Base-by-base conservation (phyloP, 352 stramenopile species). In the Phytophthora rubi region DNA sequence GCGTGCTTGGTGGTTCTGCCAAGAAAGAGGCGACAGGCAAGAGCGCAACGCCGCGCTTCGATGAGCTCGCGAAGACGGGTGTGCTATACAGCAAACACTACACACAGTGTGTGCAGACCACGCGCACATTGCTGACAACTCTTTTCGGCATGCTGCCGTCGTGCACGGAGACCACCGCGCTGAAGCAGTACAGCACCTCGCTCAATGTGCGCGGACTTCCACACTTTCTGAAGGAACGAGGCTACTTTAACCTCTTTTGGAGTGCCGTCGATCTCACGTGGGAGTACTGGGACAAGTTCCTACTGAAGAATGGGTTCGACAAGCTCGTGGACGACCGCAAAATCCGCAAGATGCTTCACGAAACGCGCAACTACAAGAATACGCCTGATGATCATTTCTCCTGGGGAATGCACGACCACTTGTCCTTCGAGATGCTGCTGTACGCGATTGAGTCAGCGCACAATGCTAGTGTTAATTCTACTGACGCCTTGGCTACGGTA, bases 181-280 rank as follows among this genome's bases (percentile, higher is more conserved):
- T 92, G 4, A 89, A 90, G 57, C 76, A 74, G 49, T 89, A 85
- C 60, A 81, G 77, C 12, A 88, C 82, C 3, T 79, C 72, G 32
- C 63, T 89, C 16, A 83, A 79, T 2, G 67, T 89, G 6, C 82
- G 73, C 32, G 85, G 85, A 0, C 47, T 93, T 2, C 83, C 83
- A 10, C 83, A 93, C 33, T 91, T 89, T 58, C 54, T 93, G 26
- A 90, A 93, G 59, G 26, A 82, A n/a, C 75, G 77, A 6, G 83
- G 81, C 10, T 90, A 93, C 59, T 89, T 82, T 39, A 91, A 89
- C 58, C 69, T 91, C 56, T 91, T 91, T 64, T 93, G 81, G 81
- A 85, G 80, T 57, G 85, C 83, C 1, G 82, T 88, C 26, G 77
- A 90, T 35, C 60, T 89, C 18, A 79, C 76, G 32, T 89, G 81